These are phyloP conservation scores for Ogataea parapolymorpha DNA, from an alignment of 805 yeast species.

Conservation along the genomic window DNA sequence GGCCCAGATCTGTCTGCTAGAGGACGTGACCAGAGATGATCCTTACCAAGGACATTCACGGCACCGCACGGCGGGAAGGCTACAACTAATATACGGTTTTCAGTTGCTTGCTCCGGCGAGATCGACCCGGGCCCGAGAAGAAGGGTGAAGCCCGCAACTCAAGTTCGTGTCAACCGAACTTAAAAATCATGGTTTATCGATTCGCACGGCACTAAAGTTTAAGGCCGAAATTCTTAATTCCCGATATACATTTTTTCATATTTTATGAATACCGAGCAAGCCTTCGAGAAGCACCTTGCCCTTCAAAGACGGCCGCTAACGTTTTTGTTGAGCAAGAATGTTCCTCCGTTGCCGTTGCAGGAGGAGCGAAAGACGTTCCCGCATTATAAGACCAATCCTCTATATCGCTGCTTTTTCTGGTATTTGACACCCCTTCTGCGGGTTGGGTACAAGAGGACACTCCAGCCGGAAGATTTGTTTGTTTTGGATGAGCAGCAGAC, in stretches of 20 bases:
- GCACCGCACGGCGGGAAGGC: no score
- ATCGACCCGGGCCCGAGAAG: no score
- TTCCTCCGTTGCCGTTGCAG: constrained; percentile 48
- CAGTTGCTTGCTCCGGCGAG: no score
- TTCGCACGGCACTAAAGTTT: constrained; percentile 1
- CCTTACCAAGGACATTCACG: no score
- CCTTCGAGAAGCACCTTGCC: constrained; percentile 6
- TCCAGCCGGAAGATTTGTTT: constrained; percentile 61
- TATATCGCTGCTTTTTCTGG: constrained; percentile 53
- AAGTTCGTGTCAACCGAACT: background rate
- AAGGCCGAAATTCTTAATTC: background rate
- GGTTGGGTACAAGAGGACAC: constrained; percentile 69
- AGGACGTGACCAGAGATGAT: no score
- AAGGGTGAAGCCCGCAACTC: background rate
- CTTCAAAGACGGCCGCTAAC: constrained; percentile 49
- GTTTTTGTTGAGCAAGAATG: constrained; percentile 44
- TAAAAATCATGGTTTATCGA: background rate
- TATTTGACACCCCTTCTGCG: constrained; percentile 65
- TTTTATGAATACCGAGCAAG: background rate
- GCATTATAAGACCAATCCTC: constrained; percentile 38
- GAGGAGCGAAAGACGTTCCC: constrained; percentile 53
- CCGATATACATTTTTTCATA: background rate
- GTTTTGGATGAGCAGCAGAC: constrained; percentile 40
- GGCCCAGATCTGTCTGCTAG: no score
- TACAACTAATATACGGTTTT: no score